Conservation (phyloP, 1,284 basidiomycete species). For the Phaffia rhodozyma region DNA sequence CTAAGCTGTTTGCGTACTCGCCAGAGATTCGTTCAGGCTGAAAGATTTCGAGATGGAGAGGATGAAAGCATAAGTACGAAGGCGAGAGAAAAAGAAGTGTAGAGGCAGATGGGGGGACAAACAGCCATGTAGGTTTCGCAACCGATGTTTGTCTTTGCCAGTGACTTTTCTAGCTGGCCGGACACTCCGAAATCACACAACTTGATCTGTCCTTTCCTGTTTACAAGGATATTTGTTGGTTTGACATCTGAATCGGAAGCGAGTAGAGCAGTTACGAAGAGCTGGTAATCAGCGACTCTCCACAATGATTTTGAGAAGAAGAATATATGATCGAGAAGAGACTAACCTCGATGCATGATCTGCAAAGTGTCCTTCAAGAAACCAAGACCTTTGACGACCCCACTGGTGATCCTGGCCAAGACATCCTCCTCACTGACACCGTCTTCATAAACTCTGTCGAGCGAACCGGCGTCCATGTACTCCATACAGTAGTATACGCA, state of each 20-base stretch:
- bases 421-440: slow-evolving; percentile 58
- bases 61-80: neutral
- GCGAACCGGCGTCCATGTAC: slow-evolving; percentile 90
- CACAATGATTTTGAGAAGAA: neutral
- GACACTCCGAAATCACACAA: slow-evolving; percentile 97
- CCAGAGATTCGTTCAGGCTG: slow-evolving; percentile 92
- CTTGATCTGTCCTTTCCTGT: slow-evolving; percentile 78
- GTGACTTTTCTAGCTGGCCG: slow-evolving; percentile 86
- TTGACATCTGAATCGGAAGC: slow-evolving; percentile 49
- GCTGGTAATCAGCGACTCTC: neutral
- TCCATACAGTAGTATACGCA: slow-evolving; percentile 99
- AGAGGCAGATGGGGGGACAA: slow-evolving; percentile 30
- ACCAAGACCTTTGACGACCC: slow-evolving; percentile 80
- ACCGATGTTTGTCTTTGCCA: slow-evolving; percentile 97
- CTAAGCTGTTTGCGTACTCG: slow-evolving; percentile 71
- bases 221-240: slow-evolving; percentile 92
- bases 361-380: slow-evolving; percentile 94
- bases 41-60: slow-evolving; percentile 1
- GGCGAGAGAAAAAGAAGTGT: slow-evolving; percentile 2
- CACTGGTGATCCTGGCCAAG: slow-evolving; percentile 66
- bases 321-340: neutral
- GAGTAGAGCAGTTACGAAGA: neutral
- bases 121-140: slow-evolving; percentile 99
- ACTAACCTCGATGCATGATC: slow-evolving; percentile 84
- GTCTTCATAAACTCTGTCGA: slow-evolving; percentile 67